Percentiles rank a stretch among this genome's conserved stretches.
Evolutionary conservation across 2,329 filamentous ascomycete genomes (phyloP).

Genomic region (Seiridium cupressi): DNA sequence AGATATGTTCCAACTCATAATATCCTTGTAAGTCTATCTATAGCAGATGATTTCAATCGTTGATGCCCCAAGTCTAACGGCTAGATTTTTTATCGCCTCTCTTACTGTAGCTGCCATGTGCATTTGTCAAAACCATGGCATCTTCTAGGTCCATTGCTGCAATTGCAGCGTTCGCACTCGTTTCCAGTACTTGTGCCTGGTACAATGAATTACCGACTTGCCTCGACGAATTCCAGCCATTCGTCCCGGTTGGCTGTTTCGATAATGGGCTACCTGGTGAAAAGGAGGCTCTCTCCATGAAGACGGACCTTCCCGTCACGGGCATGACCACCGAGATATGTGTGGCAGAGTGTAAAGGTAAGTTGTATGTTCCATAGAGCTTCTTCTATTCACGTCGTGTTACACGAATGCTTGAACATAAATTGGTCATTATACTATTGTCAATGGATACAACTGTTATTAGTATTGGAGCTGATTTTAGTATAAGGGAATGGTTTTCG

Average conservation of each 20-base stretch:
- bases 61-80: too few species aligned
- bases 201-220: conserved; percentile 45
- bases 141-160: not conserved
- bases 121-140: not conserved
- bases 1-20: too few species aligned
- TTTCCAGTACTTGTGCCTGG: conserved; percentile 34
- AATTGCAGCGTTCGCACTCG: conserved; percentile 9
- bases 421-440: too few species aligned
- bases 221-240: conserved; percentile 42
- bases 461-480: not conserved
- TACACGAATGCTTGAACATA: too few species aligned
- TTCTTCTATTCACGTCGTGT: too few species aligned
- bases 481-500: conserved; percentile 43
- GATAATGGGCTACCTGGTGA: conserved; percentile 30
- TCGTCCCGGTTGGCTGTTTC: conserved; percentile 48
- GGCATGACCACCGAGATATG: conserved; percentile 49
- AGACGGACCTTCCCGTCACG: conserved; percentile 32
- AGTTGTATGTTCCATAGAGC: conserved; percentile 8
- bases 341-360: conserved; percentile 47
- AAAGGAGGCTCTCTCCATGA: conserved; percentile 36
- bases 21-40: too few species aligned
- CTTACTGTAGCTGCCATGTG: too few species aligned
- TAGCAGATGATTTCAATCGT: too few species aligned
- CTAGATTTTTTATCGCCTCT: too few species aligned
- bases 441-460: not conserved